Base-by-base conservation (phyloP, 495 filamentous ascomycete genomes). In the Daldinia vernicosa region DNA sequence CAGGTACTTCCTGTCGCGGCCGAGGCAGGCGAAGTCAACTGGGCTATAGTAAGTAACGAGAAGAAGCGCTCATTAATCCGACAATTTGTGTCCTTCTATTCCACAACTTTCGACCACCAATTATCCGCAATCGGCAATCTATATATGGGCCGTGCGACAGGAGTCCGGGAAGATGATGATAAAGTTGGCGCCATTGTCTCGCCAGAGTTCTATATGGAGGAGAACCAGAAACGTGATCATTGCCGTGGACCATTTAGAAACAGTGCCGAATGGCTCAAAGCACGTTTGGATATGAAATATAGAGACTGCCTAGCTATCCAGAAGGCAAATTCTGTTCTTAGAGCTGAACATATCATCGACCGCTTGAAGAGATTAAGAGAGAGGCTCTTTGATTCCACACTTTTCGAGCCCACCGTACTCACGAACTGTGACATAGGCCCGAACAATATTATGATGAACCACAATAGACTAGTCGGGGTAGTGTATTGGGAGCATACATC, bases 401-500 rank as follows among this genome's bases (percentile, higher is more conserved):
- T 54, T 3, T 24, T 19, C 7, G 60, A 63, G 11, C n/a, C 45
- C 17, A 54, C 60, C 8, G n/a, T 40, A 14, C 47, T 54, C 30
- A 63, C 47, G 11, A 54, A 63, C 47, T 39, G 6, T 8, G 60
- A 47, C n/a, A 24, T 55, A 27, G 30, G n/a, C 33, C 7, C 33
- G 9, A 24, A n/a, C 2, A 47, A 47, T n/a, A 45, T 64, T 51
- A 55, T 64, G 3, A 56, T 47, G 26, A 30, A 26, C 12, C 19
- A 40, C 6, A 32, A 63, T 32, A 35, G 30, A 12, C 40, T 54
- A 54, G 24, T 15, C 19, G 60, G 60, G 43, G 47, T 63, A 35
- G 22, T 54, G 22, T 33, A 52, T 40, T 54, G 32, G 60, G 60
- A 63, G 28, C 52, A 50, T 33, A 28, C 60, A n/a, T 63, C 32